Conservation (phyloP, 306 rosid genomes). For the Cucumis melo region DNA sequence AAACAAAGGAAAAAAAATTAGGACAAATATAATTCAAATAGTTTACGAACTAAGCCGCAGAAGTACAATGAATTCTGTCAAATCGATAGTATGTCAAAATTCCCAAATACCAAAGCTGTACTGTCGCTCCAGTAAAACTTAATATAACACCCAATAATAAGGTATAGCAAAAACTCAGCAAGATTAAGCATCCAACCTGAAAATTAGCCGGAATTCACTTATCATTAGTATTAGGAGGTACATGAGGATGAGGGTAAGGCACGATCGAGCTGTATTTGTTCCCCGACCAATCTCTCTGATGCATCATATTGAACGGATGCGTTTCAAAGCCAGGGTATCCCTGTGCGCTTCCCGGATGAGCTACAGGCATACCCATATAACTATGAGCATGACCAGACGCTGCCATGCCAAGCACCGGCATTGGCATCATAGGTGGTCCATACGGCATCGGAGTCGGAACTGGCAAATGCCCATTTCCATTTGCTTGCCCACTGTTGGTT, state of each 20-base stretch:
- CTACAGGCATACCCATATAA: conserved; percentile 47
- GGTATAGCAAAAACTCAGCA: background rate
- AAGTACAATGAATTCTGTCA: background rate
- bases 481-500: conserved; percentile 15
- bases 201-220: background rate
- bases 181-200: conserved; percentile 7
- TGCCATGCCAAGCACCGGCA: conserved; percentile 50
- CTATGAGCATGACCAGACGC: conserved; percentile 39
- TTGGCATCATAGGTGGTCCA: conserved; percentile 31
- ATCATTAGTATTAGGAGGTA: conserved; percentile 3
- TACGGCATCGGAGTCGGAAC: conserved; percentile 36
- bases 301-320: conserved; percentile 35
- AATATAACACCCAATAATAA: background rate
- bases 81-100: background rate
- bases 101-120: background rate
- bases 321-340: conserved; percentile 17
- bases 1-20: background rate
- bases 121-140: background rate
- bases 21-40: background rate
- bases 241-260: conserved; percentile 25
- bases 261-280: conserved; percentile 24
- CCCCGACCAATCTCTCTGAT: conserved; percentile 31
- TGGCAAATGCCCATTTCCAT: conserved; percentile 38
- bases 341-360: conserved; percentile 15
- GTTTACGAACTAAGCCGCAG: background rate